Base-by-base conservation (phyloP, 495 filamentous ascomycete genomes). In the Aspergillus diversus region DNA sequence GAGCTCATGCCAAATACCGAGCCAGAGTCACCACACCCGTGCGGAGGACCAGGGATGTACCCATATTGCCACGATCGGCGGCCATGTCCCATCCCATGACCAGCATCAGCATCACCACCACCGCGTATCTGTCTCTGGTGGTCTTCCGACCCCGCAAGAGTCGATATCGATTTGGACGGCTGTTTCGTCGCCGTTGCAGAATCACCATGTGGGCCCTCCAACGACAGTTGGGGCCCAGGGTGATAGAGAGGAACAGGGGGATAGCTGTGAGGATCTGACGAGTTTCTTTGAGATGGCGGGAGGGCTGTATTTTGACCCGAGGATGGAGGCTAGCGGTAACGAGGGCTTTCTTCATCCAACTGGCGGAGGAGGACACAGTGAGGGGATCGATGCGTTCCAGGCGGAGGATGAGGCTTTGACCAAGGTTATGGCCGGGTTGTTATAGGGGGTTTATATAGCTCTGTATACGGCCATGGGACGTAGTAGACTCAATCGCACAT, bases 241-340 rank as follows among this genome's bases (percentile, higher is more conserved):
- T 4, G 39, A 43, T 11, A 15, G 8, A 12, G 39, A 43, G 8
- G 39, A 43, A 12, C 39, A 43, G 8, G n/a, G 8, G 0, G 74
- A 73, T 55, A 67, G 61, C 33, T 80, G 76, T 43, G 71, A 76
- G 37, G 77, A 79, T 47, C 58, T 80, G 37, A 80, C 77, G 16
- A 78, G 71, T 56, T 80, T 80, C 64, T 80, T 80, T 61, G 78
- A 79, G 58, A 74, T 77, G 55, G 77, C 78, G 0, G 78, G 78
- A 4, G 75, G 70, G 4, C 62, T 79, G 8, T 79, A 78, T 27
- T 77, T 76, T 53, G 71, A 77, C 52, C 67, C 75, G 0, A 34
- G 58, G 43, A 16, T 53, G 33, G 58, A 65, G 8, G 60, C 27
- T 5, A 46, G 31, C 7, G 49, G 17, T 33, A 52, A 42, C 12